A percentile compares a stretch with the other conserved stretches of the same genome.
Conservation (phyloP, 2,329 filamentous ascomycete species). For the Trichoderma harzianum region DNA sequence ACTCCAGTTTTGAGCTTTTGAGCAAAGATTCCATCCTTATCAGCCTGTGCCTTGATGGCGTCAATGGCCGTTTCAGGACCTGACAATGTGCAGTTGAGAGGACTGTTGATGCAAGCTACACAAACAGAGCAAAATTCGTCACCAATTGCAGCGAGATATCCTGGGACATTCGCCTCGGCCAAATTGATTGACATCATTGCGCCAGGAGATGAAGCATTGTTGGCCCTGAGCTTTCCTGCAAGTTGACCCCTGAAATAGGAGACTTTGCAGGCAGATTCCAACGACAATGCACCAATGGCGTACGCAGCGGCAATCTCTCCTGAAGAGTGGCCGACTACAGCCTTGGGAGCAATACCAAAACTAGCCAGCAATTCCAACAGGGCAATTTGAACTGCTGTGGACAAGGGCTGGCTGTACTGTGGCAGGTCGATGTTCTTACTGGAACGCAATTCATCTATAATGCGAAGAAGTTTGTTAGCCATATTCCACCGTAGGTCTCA, state of each 20-base stretch:
- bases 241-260: conserved; percentile 37
- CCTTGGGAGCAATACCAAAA: conserved; percentile 30
- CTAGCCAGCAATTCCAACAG: conserved; percentile 36
- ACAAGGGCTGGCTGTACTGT: conserved; percentile 32
- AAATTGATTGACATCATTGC: conserved; percentile 16
- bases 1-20: conserved; percentile 23
- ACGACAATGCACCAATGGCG: conserved; percentile 1
- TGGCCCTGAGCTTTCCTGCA: not conserved
- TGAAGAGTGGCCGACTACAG: conserved; percentile 38
- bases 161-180: not conserved
- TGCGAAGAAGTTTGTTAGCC: not conserved
- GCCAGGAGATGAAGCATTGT: not conserved
- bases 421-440: conserved; percentile 4
- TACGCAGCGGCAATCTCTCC: conserved; percentile 43
- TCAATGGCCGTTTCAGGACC: conserved; percentile 25
- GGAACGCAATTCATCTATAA: conserved; percentile 4
- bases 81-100: conserved; percentile 30
- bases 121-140: conserved; percentile 10
- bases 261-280: conserved; percentile 30
- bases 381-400: conserved; percentile 38
- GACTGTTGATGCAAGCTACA: conserved; percentile 32
- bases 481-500: not conserved
- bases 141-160: not conserved
- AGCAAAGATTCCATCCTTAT: conserved; percentile 26
- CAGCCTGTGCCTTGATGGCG: conserved; percentile 21